Base-by-base conservation (phyloP, 352 stramenopile species). In the Globisporangium parvum region DNA sequence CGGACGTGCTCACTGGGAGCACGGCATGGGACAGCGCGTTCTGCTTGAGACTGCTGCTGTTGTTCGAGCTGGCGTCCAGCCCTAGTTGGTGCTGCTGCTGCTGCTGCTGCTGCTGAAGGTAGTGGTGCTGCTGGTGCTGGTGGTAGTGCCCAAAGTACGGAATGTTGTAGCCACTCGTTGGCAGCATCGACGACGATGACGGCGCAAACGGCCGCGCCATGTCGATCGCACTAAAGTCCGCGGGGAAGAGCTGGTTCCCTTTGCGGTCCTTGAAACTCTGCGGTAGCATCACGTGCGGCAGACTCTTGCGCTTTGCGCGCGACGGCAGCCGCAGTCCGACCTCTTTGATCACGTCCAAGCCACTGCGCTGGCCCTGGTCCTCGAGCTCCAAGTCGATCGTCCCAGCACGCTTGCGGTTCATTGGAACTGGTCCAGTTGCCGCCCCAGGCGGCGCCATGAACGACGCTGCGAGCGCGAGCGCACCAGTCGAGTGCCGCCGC, bases 401-500 rank as follows among this genome's bases (percentile, higher is more conserved):
- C 4, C 58, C 58, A 14, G 58, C 47, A 0, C 58, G 58, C 46
- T 64, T 64, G n/a, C 55, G 55, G 18, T 47, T 57, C n/a, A 44
- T 28, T 15, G 35, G 37, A 3, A 51, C 41, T 0, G 57, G 21
- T n/a, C 50, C 24, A 24, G 66, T 47, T 9, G 59, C 66, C 18
- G 60, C 63, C 1, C 62, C 69, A 23, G 69, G 55, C 0, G 70
- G 62, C 8, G 24, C 18, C 0, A 64, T 67, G 12, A 62, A 65
- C 28, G 72, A 46, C 1, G 65, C 65, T 51, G 67, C 69, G 6
- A 71, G 67, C 23, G 73, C 70, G 0, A 83, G 52, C 33, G 75
- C 71, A 31, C 73, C 73, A 0, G 73, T 83, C 0, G 73, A 83
- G 39, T 83, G 70, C 18, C 73, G 73, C 23, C 73, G 63, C 48